Percentiles rank a stretch among this genome's conserved stretches.
phyloP scores from a whole-genome alignment of 768 basidiomycete genomes.

The Termitomyces titanicus region DNA sequence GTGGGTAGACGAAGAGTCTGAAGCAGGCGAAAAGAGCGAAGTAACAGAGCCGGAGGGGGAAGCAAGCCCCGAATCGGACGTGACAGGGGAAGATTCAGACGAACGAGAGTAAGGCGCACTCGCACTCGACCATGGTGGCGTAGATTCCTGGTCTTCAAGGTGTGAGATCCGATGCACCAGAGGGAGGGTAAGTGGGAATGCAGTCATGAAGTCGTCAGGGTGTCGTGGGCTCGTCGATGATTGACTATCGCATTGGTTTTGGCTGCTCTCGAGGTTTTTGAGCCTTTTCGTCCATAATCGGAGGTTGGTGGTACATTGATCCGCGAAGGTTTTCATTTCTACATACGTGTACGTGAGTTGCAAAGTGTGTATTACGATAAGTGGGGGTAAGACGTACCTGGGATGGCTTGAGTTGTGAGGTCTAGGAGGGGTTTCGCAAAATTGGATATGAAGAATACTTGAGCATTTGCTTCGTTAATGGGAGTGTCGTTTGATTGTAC shows the following conservation, averaged over 20 bases:
- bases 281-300: constrained; percentile 60
- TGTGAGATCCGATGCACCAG: constrained; percentile 15
- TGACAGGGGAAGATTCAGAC: constrained; percentile 20
- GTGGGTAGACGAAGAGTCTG: constrained; percentile 18
- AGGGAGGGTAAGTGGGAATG: constrained; percentile 34
- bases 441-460: constrained; percentile 83
- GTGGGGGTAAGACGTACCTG: constrained; percentile 51
- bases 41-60: constrained; percentile 25
- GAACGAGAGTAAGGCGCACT: constrained; percentile 18
- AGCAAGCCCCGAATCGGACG: constrained; percentile 23
- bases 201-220: constrained; percentile 38
- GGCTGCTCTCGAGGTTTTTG: constrained; percentile 28
- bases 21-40: constrained; percentile 27
- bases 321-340: constrained; percentile 70
- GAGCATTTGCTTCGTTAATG: constrained; percentile 69
- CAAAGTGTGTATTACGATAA: neutral
- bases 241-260: constrained; percentile 38
- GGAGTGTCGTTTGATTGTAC: constrained; percentile 40
- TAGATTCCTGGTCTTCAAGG: constrained; percentile 14
- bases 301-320: constrained; percentile 69
- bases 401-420: constrained; percentile 66
- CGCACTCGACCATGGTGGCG: constrained; percentile 20
- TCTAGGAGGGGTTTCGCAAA: constrained; percentile 86
- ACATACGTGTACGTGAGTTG: neutral
- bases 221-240: constrained; percentile 55